A percentile compares a stretch with the other conserved stretches of the same genome.
phyloP scores from a whole-genome alignment of 768 basidiomycete genomes.

The Psilocybe cyanescens region DNA sequence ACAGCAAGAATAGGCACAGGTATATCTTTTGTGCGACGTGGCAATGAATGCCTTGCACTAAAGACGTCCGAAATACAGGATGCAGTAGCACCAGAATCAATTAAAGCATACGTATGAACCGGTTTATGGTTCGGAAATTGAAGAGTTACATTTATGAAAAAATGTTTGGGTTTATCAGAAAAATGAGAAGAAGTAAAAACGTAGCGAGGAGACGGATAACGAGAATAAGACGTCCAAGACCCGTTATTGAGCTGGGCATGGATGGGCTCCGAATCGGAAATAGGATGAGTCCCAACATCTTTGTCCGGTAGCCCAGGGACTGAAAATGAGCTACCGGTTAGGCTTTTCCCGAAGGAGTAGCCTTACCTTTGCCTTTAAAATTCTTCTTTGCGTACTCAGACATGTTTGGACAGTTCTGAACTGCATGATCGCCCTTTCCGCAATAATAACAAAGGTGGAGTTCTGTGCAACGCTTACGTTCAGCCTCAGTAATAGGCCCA shows the following conservation, averaged over 20 bases:
- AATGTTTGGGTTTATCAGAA: conserved; percentile 25
- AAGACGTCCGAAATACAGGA: conserved; percentile 42
- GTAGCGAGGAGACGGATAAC: conserved; percentile 22
- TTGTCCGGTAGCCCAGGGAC: conserved; percentile 32
- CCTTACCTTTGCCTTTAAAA: conserved; percentile 9
- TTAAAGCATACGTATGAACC: conserved; percentile 36
- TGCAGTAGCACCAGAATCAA: conserved; percentile 38
- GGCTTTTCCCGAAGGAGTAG: conserved; percentile 32
- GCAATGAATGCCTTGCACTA: conserved; percentile 33
- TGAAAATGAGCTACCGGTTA: conserved; percentile 23
- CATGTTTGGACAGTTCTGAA: conserved; percentile 28
- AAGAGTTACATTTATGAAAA: conserved; percentile 31
- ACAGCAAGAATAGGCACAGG: conserved; percentile 39
- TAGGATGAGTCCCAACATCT: conserved; percentile 27
- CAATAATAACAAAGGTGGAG: conserved; percentile 40
- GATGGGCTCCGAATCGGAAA: conserved; percentile 16
- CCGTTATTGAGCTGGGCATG: conserved; percentile 17
- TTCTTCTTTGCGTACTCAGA: neutral
- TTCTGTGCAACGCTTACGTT: conserved; percentile 25
- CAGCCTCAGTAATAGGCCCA: conserved; percentile 30
- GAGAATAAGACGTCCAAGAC: conserved; percentile 19
- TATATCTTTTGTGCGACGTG: conserved; percentile 30
- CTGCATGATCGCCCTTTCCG: conserved; percentile 30
- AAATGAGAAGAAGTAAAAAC: conserved; percentile 20
- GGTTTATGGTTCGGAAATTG: conserved; percentile 33